Base-by-base conservation (phyloP, 2,329 filamentous ascomycete species). In the Chrysosporium keratinophilum region DNA sequence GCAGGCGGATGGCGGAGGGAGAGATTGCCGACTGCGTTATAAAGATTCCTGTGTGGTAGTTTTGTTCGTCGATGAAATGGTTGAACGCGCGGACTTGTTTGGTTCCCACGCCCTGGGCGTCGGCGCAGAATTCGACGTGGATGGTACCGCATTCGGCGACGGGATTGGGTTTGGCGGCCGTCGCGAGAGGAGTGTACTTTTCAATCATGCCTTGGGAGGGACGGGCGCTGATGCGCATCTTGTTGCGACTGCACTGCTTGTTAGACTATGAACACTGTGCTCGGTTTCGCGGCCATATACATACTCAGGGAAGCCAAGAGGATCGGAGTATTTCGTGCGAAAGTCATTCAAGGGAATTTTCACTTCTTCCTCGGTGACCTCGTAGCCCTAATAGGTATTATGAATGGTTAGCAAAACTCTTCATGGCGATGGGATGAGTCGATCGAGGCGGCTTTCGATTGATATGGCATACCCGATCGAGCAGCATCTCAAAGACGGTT, bases 401-500 rank as follows among this genome's bases (percentile, higher is more conserved):
- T 11, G 23, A 10, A 3, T 34, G 10, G 31, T 52, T 39, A 52
- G 50, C n/a, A 39, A 37, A 23, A 31, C 28, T 28, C 11, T 31
- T 10, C 43, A 31, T 46, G 23, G 3, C 23, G 7, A 28, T 28
- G 23, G 23, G 23, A 28, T 28, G 23, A 28, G 23, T 28, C 23
- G 23, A 28, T 28, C 7, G 23, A 28, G 23, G 23, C 23, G 23
- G 23, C 23, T 3, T 28, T 28, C 23, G 23, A 28, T 28, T 34
- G 37, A 44, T 56, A 62, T 37, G 45, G 44, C 85, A 64, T 80
- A 95, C 90, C 69, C 91, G 77, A 71, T 97, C 93, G 58, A 80
- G 78, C 63, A 93, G 85, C 91, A 98, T 95, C 78, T 98, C 88
- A 71, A 95, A 88, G 47, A 89, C 83, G 7, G 93, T 98, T 71